A percentile compares a stretch with the other conserved stretches of the same genome.
Conservation (phyloP, 2,329 filamentous ascomycete genomes). For the Neonectria magnoliae region DNA sequence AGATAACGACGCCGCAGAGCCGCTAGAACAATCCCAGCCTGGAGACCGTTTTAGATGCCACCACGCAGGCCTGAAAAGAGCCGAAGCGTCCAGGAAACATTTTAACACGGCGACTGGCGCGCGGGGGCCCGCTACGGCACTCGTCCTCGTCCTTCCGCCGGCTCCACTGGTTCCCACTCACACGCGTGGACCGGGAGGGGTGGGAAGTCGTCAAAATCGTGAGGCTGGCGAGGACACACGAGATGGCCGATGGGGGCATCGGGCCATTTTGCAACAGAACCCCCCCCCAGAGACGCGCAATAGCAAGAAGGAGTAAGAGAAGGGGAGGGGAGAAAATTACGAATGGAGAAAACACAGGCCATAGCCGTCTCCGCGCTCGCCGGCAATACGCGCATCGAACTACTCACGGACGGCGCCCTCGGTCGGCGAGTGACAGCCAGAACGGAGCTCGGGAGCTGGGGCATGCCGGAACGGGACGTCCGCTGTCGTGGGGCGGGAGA, state of each 20-base stretch:
- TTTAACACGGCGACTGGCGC: neutral
- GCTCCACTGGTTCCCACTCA: slow-evolving; percentile 22
- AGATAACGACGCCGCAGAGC: neutral
- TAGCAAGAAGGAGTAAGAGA: neutral
- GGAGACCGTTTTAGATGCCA: neutral
- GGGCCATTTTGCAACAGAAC: slow-evolving; percentile 18
- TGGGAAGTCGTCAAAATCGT: slow-evolving; percentile 7
- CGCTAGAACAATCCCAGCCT: slow-evolving; percentile 2
- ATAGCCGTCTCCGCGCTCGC: neutral
- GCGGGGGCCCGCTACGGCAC: neutral
- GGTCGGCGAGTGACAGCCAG: neutral
- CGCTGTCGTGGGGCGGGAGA: neutral
- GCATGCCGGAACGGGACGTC: neutral
- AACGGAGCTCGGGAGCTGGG: neutral
- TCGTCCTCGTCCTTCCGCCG: neutral
- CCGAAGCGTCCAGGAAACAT: neutral
- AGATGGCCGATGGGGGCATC: slow-evolving; percentile 27
- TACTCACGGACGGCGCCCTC: neutral
- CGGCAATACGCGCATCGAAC: neutral
- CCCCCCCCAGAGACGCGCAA: slow-evolving; percentile 18
- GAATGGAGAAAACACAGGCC: neutral
- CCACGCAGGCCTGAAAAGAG: neutral
- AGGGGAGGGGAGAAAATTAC: neutral
- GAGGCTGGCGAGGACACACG: slow-evolving; percentile 22
- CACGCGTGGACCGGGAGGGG: slow-evolving; percentile 10